phyloP scores from a whole-genome alignment of 495 filamentous ascomycete species.

The Cetradonia linearis region DNA sequence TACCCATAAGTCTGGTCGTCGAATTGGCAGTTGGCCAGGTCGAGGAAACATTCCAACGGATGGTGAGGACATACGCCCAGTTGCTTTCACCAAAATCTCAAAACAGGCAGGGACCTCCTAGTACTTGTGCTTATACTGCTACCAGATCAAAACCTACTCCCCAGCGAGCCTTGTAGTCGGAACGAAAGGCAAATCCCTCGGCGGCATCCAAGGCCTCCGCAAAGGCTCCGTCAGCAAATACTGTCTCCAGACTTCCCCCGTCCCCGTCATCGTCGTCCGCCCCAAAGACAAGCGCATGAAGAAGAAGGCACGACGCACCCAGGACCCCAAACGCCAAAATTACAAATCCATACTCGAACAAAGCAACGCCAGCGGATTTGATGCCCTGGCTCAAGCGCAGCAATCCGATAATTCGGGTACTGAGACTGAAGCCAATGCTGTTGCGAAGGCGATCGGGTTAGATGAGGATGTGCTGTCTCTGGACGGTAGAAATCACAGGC shows the following conservation, averaged over 20 bases:
- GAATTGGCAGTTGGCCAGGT: conserved; percentile 90
- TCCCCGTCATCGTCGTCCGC: conserved; percentile 93
- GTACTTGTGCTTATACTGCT: conserved; percentile 16
- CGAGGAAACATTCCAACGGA: conserved; percentile 81
- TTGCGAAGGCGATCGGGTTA: conserved; percentile 60
- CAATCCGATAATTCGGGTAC: conserved; percentile 27
- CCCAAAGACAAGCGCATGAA: conserved; percentile 83
- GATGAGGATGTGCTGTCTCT: conserved; percentile 32
- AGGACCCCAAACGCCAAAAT: conserved; percentile 65
- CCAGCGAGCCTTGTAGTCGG: conserved; percentile 93
- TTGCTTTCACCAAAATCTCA: background rate
- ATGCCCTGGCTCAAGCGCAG: conserved; percentile 35
- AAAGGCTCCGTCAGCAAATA: conserved; percentile 93
- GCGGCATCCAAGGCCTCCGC: conserved; percentile 82
- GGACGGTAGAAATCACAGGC: conserved; percentile 41
- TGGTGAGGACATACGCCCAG: conserved; percentile 48
- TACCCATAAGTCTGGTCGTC: conserved; percentile 76
- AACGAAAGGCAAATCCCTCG: conserved; percentile 75
- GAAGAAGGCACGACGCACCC: conserved; percentile 79
- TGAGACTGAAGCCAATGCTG: conserved; percentile 59
- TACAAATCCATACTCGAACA: conserved; percentile 72
- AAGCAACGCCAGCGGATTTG: conserved; percentile 44
- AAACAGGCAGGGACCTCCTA: background rate
- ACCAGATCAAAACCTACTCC: conserved; percentile 84
- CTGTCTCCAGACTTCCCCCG: conserved; percentile 88